A percentile compares a stretch with the other conserved stretches of the same genome.
Evolutionary conservation across 2,329 filamentous ascomycete genomes (phyloP).

Genomic region (Scolecobasidium constrictum): DNA sequence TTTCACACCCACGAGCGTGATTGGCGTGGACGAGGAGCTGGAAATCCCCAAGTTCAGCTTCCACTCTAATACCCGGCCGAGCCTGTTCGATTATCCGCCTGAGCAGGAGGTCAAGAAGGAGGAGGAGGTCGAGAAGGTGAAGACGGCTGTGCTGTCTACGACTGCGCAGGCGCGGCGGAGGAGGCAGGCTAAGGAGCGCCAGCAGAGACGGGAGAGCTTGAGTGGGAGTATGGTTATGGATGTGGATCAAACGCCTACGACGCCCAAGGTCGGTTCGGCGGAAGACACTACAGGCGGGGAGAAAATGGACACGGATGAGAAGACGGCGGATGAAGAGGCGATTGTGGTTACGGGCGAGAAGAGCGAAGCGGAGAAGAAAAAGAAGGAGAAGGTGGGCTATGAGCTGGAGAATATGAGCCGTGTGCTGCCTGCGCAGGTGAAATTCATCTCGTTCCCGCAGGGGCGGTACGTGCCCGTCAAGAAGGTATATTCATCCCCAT

Average conservation of each 20-base stretch:
- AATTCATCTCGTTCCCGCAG: conserved; percentile 86
- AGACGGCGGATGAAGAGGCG: conserved; percentile 41
- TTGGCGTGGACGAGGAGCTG: conserved; percentile 85
- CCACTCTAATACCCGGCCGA: conserved; percentile 87
- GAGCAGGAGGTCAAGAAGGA: conserved; percentile 93
- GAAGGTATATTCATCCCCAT: conserved; percentile 49
- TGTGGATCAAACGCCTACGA: conserved; percentile 67
- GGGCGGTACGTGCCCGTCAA: conserved; percentile 89
- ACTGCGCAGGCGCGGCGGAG: conserved; percentile 94
- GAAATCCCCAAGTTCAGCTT: conserved; percentile 93
- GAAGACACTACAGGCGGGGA: too few species aligned
- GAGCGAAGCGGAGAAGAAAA: conserved; percentile 79
- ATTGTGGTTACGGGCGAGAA: conserved; percentile 60
- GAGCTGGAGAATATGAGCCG: conserved; percentile 96
- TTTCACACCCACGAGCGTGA: conserved; percentile 94
- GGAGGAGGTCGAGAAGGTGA: conserved; percentile 85
- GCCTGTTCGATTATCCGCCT: conserved; percentile 94
- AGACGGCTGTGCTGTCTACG: conserved; percentile 90
- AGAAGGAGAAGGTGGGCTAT: conserved; percentile 95
- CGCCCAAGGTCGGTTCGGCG: conserved; percentile 52
- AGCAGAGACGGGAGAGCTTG: conserved; percentile 70
- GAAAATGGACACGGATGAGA: conserved; percentile 68
- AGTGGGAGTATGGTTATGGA: conserved; percentile 77
- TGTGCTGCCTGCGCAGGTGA: conserved; percentile 83
- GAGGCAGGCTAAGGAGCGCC: conserved; percentile 86